Evolutionary conservation across 805 yeast species (phyloP), one percentile per base, ranked within the genome.

Genomic region (Grigorovia jiainica): DNA sequence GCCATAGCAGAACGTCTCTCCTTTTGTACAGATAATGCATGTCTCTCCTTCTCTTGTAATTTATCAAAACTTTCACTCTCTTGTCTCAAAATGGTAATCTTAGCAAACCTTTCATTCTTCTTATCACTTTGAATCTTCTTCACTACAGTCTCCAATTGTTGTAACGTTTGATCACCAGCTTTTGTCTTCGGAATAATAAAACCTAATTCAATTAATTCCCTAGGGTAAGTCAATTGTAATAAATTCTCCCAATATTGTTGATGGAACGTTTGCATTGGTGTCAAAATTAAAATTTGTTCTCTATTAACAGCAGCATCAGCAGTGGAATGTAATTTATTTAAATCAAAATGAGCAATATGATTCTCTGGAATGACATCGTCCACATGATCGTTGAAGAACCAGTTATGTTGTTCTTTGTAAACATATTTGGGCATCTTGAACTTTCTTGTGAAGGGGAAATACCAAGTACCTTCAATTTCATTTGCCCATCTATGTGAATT

Each of bases 1-100:
- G 97, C 95, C 97, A 92, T 90, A 55, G 79, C 78, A 5, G 83
- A 63, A 51, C 98, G 77, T 61, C 98, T 76, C 54, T 84, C 82
- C 63, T 87, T 89, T 64, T 92, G 98, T 21, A 79, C 94, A 20
- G 64, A 66, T 47, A 83, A 66, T 3, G 95, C 95, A 59, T 92
- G 99, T 58, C 98, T 75, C 49, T 86, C 95, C 63, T 84, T 82
- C 60, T 92, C 99, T 33, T 53, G 50, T 58, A 89, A 92, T 34
- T 82, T 73, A 30, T 73, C 73, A 49, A 87, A 72, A 6, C 94
- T 78, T 32, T 82, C 82, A 24, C 82, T 72, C 62, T 92, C 97
- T 67, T 92, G 97, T 64, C 97, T 78, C 57, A 92, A 70, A 36
- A 92, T 82, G 18, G 95, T 84, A 49, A 92, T 76, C 57, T 87